Evolutionary conservation across 129 eudicot genomes (phyloP).

Genomic region (Artemisia argyi): DNA sequence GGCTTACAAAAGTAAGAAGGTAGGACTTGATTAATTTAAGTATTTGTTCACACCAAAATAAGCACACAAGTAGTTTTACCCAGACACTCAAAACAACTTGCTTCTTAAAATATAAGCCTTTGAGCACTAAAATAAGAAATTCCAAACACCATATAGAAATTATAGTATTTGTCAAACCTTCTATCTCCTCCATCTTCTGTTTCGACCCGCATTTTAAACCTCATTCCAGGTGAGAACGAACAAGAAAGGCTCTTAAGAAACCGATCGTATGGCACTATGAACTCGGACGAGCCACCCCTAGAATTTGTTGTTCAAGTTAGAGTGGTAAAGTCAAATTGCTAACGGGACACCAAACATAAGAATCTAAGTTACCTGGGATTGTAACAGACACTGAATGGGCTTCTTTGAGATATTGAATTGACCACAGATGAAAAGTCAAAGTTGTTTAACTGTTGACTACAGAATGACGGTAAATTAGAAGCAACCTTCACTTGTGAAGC

Average conservation of each 20-base stretch:
- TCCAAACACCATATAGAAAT: not conserved
- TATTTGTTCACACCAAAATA: too few relatives aligned
- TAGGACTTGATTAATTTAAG: too few relatives aligned
- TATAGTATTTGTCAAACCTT: slow-evolving; percentile 44
- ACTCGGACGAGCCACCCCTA: slow-evolving; percentile 75
- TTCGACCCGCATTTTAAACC: slow-evolving; percentile 79
- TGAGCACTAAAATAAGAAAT: too few relatives aligned
- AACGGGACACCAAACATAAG: not conserved
- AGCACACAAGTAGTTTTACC: too few relatives aligned
- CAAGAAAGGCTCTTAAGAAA: slow-evolving; percentile 60
- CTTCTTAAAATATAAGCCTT: not conserved
- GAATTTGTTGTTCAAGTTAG: slow-evolving; percentile 14
- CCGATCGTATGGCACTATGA: slow-evolving; percentile 61
- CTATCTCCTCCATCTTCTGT: slow-evolving; percentile 84
- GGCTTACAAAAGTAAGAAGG: not conserved
- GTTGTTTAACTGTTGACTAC: slow-evolving; percentile 43
- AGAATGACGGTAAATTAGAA: slow-evolving; percentile 35
- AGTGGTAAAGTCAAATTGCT: slow-evolving; percentile 3
- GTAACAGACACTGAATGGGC: slow-evolving; percentile 59
- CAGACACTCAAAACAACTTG: too few relatives aligned
- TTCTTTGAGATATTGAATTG: slow-evolving; percentile 54
- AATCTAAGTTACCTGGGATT: slow-evolving; percentile 65
- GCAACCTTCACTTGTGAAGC: slow-evolving; percentile 51
- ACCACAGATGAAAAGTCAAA: slow-evolving; percentile 43
- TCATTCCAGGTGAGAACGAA: slow-evolving; percentile 68